A percentile compares a stretch with the other conserved stretches of the same genome.
Evolutionary conservation across 176 grass and related monocot species (phyloP).

Genomic region (Avena sativa): DNA sequence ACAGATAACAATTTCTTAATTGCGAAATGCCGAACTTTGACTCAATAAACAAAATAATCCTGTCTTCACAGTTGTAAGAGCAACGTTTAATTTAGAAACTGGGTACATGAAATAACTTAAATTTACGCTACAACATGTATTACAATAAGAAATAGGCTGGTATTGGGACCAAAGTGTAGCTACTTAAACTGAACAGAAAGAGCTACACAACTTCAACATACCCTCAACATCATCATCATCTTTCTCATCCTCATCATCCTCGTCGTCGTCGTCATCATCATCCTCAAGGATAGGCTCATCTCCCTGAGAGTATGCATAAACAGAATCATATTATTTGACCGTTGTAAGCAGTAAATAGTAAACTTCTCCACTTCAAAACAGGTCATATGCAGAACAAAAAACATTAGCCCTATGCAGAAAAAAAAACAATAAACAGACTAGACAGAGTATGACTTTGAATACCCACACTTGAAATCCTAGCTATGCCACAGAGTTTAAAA

Average conservation of each 20-base stretch:
- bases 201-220: conserved; percentile 1
- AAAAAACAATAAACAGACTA: background rate
- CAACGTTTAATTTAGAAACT: background rate
- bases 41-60: background rate
- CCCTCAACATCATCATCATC: conserved; percentile 45
- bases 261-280: conserved; percentile 38
- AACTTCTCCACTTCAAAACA: background rate
- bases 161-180: background rate
- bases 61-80: background rate
- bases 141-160: background rate
- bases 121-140: background rate
- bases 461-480: background rate
- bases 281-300: conserved; percentile 54
- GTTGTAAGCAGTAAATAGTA: background rate
- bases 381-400: background rate
- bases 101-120: background rate
- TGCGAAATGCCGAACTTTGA: background rate
- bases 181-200: background rate
- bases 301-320: conserved; percentile 16
- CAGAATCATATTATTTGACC: background rate
- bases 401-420: background rate
- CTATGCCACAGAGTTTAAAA: background rate
- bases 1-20: background rate
- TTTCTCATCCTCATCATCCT: conserved; percentile 42
- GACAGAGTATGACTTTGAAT: background rate